A percentile compares a stretch with the other conserved stretches of the same genome.
Evolutionary conservation across 2,329 filamentous ascomycete species (phyloP).

Genomic region (Penicillium sp.): DNA sequence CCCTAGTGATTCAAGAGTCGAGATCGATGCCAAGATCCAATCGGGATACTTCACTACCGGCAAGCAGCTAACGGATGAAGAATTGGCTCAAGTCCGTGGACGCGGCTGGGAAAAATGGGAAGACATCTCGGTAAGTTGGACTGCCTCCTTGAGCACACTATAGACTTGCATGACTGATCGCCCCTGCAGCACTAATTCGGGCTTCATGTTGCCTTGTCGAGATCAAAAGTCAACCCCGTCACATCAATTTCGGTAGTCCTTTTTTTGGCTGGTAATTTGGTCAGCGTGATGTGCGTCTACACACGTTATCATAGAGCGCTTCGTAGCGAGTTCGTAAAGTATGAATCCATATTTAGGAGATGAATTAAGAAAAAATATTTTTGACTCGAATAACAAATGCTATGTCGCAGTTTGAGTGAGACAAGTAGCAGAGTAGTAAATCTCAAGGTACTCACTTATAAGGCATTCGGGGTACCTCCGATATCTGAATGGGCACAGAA

Average conservation of each 20-base stretch:
- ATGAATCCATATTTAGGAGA: neutral
- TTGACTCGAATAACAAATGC: neutral
- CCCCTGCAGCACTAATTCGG: slow-evolving; percentile 17
- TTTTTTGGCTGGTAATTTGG: neutral
- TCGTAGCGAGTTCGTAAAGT: neutral
- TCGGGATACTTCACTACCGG: slow-evolving; percentile 85
- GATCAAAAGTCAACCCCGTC: neutral
- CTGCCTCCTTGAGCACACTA: neutral
- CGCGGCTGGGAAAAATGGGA: slow-evolving; percentile 78
- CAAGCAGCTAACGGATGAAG: slow-evolving; percentile 82
- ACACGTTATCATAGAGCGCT: neutral
- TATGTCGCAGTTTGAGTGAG: neutral
- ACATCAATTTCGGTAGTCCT: neutral
- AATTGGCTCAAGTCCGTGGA: slow-evolving; percentile 81
- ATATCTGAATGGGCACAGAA: neutral
- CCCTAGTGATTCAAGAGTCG: slow-evolving; percentile 90
- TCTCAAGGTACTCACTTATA: slow-evolving; percentile 13
- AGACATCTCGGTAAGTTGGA: slow-evolving; percentile 43
- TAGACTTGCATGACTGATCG: neutral
- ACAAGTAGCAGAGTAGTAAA: neutral
- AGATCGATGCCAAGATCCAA: slow-evolving; percentile 98
- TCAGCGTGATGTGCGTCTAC: neutral
- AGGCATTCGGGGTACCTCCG: neutral
- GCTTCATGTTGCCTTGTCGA: no score
- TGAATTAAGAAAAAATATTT: neutral